Base-by-base conservation (phyloP, 1,284 basidiomycete genomes). In the Acaromyces ingoldii region DNA sequence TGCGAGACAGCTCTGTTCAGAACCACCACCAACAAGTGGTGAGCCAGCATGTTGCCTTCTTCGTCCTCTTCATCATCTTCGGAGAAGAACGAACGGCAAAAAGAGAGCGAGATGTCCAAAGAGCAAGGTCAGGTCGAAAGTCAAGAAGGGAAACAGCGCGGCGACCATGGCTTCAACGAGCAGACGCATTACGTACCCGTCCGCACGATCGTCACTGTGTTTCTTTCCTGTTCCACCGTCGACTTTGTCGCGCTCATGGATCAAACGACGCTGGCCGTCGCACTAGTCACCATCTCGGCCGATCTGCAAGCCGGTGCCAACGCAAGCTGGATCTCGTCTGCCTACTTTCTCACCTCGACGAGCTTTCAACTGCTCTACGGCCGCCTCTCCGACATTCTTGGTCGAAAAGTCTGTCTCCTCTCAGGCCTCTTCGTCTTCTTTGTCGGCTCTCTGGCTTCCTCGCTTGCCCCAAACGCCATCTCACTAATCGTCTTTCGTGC, bases 401-500 rank as follows among this genome's bases (percentile, higher is more conserved):
- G 55, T 5, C 24, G 55, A 10, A 57, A 57, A 29, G 29, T 29
- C 5, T 30, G 25, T 21, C 33, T 57, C 10, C 22, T 57, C 22
- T 33, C 26, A n/a, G 34, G 33, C 13, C 26, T 52, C 30, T 25
- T 29, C 21, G 29, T 57, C 33, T 53, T 57, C 40, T 46, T 52
- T 22, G 15, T 57, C 42, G 55, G 55, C n/a, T 52, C 55, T 9
- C 15, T 46, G 13, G 42, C 42, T 11, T 53, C 41, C 7, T 42
- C 48, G 3, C 41, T 56, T 7, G 33, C 40, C 3, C 51, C 51
- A 21, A 39, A 50, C 17, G 40, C 51, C 31, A 36, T 51, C 25
- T 25, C 19, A 24, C 77, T 89, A 47, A 89, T 89, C 64, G 76
- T 88, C 2, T 86, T 86, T 60, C 81, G 88, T 37, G 84, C 73